Evolutionary conservation across 1,139 yeast genomes (phyloP).

Genomic region (Candida neerlandica): DNA sequence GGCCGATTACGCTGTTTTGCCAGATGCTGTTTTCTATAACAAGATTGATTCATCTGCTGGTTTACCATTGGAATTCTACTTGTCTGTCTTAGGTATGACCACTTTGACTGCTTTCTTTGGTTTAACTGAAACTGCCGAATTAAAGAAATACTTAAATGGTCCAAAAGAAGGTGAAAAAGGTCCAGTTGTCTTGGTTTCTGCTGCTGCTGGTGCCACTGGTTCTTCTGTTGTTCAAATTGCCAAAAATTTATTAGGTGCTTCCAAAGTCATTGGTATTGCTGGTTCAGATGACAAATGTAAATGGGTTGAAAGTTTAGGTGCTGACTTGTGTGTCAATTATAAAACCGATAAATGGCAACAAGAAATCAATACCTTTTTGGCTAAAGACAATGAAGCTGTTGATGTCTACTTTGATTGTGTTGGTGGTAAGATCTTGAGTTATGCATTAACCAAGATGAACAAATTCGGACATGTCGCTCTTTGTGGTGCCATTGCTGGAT

Average conservation of each 20-base stretch:
- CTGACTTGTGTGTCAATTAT: constrained; percentile 58
- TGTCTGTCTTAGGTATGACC: constrained; percentile 50
- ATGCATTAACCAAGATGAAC: constrained; percentile 43
- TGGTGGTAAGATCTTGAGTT: constrained; percentile 62
- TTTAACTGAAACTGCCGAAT: constrained; percentile 44
- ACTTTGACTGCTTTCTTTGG: constrained; percentile 68
- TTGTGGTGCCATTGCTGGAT: constrained; percentile 66
- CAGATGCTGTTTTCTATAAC: constrained; percentile 22
- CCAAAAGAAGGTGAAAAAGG: constrained; percentile 29
- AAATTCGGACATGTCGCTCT: constrained; percentile 51
- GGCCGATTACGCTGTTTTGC: constrained; percentile 31
- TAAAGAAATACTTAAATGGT: constrained; percentile 22
- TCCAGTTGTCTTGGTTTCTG: constrained; percentile 53
- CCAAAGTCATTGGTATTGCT: constrained; percentile 63
- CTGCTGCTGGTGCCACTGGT: constrained; percentile 75
- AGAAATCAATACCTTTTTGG: constrained; percentile 48
- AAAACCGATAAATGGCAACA: constrained; percentile 45
- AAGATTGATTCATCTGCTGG: constrained; percentile 26
- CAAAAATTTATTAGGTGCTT: constrained; percentile 52
- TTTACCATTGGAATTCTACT: constrained; percentile 28
- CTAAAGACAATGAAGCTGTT: constrained; percentile 40
- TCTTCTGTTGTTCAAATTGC: constrained; percentile 63
- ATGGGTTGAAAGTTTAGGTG: constrained; percentile 58
- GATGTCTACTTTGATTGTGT: constrained; percentile 62
- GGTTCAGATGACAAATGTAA: constrained; percentile 61